Conservation (phyloP, 1,139 yeast species). For the Kluyveromyces marxianus region DNA sequence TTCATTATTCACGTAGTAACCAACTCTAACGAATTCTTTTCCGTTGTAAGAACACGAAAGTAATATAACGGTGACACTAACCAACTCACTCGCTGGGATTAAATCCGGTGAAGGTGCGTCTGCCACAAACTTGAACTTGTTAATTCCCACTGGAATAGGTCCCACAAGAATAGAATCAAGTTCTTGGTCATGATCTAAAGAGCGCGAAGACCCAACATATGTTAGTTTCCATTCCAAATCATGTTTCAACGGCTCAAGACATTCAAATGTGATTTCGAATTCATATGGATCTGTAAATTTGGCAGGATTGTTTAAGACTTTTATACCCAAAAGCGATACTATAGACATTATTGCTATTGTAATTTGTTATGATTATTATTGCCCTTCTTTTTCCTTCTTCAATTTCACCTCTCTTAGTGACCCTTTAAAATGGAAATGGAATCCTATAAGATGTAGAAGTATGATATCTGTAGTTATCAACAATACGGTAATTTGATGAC, state of each 20-base stretch:
- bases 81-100: conserved; percentile 92
- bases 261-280: conserved; percentile 94
- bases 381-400: background rate
- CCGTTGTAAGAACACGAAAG: conserved; percentile 90
- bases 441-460: too few relatives aligned
- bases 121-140: conserved; percentile 85
- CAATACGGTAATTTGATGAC: too few relatives aligned
- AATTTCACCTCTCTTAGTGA: too few relatives aligned
- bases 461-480: too few relatives aligned
- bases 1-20: conserved; percentile 94
- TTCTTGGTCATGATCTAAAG: conserved; percentile 93
- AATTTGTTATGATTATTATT: background rate
- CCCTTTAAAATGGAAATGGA: too few relatives aligned
- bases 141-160: conserved; percentile 95
- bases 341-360: conserved; percentile 60
- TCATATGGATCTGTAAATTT: conserved; percentile 89
- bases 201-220: conserved; percentile 90
- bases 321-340: conserved; percentile 85
- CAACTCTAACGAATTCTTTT: conserved; percentile 92
- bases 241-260: conserved; percentile 84
- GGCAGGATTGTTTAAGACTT: conserved; percentile 92
- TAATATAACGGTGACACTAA: conserved; percentile 87
- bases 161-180: conserved; percentile 92
- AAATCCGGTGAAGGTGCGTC: conserved; percentile 95
- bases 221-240: conserved; percentile 97